Evolutionary conservation across 2,329 filamentous ascomycete genomes (phyloP).

Genomic region (Ophiostoma piceae): DNA sequence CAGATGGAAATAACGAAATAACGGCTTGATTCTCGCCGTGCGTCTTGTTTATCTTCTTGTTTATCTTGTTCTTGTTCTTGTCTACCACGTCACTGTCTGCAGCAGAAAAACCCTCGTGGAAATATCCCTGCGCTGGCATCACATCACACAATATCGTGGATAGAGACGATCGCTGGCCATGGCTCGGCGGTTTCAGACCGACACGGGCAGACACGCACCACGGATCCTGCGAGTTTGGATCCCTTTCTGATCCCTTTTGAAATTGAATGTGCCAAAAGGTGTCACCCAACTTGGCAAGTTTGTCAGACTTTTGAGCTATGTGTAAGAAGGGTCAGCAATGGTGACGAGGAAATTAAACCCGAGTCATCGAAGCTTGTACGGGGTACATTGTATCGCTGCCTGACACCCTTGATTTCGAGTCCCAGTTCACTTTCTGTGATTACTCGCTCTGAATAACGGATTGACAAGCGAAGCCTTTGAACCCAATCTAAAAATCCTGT

Average conservation of each 20-base stretch:
- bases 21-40: background rate
- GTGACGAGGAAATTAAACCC: background rate
- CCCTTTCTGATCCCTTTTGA: background rate
- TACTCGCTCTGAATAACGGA: no score
- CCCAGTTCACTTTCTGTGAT: background rate
- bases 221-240: background rate
- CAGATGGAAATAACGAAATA: background rate
- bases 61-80: background rate
- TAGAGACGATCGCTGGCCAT: background rate
- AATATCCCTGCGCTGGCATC: background rate
- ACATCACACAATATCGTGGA: background rate
- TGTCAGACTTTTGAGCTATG: background rate
- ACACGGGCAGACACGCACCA: no score
- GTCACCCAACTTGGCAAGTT: background rate
- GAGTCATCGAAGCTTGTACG: background rate
- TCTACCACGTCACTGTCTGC: background rate
- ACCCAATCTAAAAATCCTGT: background rate
- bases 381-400: background rate
- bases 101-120: background rate
- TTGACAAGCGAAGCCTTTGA: no score
- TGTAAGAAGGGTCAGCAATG: slow-evolving; percentile 1
- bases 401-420: background rate
- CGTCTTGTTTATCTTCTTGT: background rate
- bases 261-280: background rate
- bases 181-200: background rate